phyloP scores from a whole-genome alignment of 306 rosid genomes.

The Prunus salicina region DNA sequence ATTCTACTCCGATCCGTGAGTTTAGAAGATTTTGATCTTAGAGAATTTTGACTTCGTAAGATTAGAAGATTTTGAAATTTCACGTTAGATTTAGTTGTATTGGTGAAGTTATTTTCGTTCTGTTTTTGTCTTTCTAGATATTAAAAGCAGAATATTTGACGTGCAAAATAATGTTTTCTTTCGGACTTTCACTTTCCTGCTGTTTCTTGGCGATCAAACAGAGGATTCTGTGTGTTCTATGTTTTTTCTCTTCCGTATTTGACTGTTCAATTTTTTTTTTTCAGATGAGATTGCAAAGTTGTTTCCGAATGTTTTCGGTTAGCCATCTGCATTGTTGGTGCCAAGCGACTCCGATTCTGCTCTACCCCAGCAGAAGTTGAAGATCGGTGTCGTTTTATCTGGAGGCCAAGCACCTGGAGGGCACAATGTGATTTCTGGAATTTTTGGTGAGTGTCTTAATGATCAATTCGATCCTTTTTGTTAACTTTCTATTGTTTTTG shows the following conservation, averaged over 20 bases:
- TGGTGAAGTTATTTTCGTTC: too few relatives aligned
- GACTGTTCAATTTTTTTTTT: constrained; percentile 9
- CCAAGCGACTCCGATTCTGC: constrained; percentile 33
- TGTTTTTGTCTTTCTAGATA: too few relatives aligned
- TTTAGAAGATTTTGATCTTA: constrained; percentile 7
- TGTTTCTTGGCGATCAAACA: not conserved
- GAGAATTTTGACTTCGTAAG: constrained; percentile 6
- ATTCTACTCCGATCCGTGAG: constrained; percentile 27
- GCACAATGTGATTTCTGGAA: constrained; percentile 93
- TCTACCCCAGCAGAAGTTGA: constrained; percentile 47
- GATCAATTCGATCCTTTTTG: not conserved
- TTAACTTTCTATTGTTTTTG: not conserved
- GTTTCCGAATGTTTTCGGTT: constrained; percentile 82
- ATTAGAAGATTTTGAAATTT: not conserved
- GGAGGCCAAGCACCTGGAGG: constrained; percentile 99
- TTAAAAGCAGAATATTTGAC: too few relatives aligned
- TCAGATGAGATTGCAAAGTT: constrained; percentile 93
- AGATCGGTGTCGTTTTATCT: constrained; percentile 92
- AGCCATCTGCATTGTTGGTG: constrained; percentile 69
- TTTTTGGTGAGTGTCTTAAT: constrained; percentile 56
- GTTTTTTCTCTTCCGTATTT: not conserved
- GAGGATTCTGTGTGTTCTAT: not conserved
- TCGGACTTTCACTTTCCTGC: too few relatives aligned
- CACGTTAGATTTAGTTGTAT: not conserved
- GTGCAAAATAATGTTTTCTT: too few relatives aligned